Base-by-base conservation (phyloP, 768 basidiomycete species). In the Mycena amicta region DNA sequence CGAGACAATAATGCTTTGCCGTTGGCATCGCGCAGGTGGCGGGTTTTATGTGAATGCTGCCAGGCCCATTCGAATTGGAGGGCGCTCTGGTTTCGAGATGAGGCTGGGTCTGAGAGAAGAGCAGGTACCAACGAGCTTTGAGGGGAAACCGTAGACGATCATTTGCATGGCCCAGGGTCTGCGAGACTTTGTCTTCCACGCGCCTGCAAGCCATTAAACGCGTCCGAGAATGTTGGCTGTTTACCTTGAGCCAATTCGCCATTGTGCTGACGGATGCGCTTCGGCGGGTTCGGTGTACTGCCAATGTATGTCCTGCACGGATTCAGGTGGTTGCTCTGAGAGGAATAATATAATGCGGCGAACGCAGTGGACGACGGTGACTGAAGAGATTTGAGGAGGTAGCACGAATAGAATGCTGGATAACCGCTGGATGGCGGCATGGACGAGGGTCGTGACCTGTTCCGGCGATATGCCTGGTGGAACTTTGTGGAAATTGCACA, bases 1-100 rank as follows among this genome's bases (percentile, higher is more conserved):
- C 64, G 71, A 37, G 71, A 72, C 59, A 83, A 81, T 13, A 81
- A 58, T 2, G 73, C 67, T 51, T 73, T 72, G 4, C 80, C 81
- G 30, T 71, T 56, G 15, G 66, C 64, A 54, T 79, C 78, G 28
- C 82, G 80, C 18, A 90, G 74, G 72, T 89, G 87, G n/a, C 89
- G 75, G 1, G 88, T 86, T 25, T 81, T 71, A 61, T 87, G 77
- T 11, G 89, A 88, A 69, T 92, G 87, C 69, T 92, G 90, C 91
- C 91, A 93, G 27, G 87, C 86, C 89, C 89, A 92, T 74, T 92
- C 90, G 65, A 92, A 92, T 71, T 91, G 83, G 23, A 85, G 72
- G 12, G 92, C 91, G 2, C 89, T 82, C 70, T 91, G 71, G 43
- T 26, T 28, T 56, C 41, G 39, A 11, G 28, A 41, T 53, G 28